Base-by-base conservation (phyloP, 2,329 filamentous ascomycete genomes). In the Harringtonia aguacate region DNA sequence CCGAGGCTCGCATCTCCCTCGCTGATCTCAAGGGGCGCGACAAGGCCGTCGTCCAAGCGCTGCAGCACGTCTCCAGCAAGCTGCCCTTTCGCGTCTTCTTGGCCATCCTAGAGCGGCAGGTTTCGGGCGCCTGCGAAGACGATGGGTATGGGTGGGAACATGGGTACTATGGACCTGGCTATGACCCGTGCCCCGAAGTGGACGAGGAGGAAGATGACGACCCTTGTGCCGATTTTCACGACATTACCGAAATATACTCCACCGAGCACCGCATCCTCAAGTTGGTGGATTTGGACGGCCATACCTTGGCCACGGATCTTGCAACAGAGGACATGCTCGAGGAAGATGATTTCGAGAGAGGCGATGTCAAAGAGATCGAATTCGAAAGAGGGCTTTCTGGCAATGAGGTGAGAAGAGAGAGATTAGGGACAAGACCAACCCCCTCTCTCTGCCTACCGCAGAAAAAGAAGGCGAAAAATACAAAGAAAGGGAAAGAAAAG, bases 1-100 rank as follows among this genome's bases (percentile, higher is more conserved):
- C 54, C 0, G 4, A 46, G 20, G 41, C 41, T 3, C 10, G 15
- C 15, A 17, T 44, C 22, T 44, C 41, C 14, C 24, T 37, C 14
- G n/a, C 8, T 1, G 35, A 15, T 14, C 34, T 43, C 34, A 43
- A 43, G 24, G 28, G 41, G 9, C 27, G 41, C 9, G 24, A 43
- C 20, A 24, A 17, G 24, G 8, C 36, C 15, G 35, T 44, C 17
- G 28, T 44, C 9, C 35, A 39, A 28, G 41, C 41, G 3, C 35
- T 44, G 28, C 27, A 13, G 12, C 20, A 39, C 14, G 14, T 44
- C 27, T 33, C 41, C 17, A 21, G 9, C 14, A n/a, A 34, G 35
- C 36, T 38, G n/a, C 28, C 41, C 8, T 17, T 44, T 8, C 17
- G 31, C 28, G 18, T 44, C 12, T 34, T 22, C 9, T 34, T 38